Conservation (phyloP, 176 grass and related monocot genomes). For the Oryza glaberrima region DNA sequence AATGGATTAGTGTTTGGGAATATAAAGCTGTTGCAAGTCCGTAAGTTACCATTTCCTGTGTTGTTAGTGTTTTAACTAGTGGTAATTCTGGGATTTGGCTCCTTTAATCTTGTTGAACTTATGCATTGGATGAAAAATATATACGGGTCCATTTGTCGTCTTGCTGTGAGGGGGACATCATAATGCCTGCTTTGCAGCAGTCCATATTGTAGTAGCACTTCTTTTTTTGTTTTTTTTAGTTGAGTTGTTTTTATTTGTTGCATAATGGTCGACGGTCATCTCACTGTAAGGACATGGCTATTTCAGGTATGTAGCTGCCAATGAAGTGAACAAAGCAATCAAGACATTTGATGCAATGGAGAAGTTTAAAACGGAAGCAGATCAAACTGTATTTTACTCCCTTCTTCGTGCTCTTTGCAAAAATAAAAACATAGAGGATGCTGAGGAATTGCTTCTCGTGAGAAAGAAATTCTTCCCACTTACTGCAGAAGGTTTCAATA, state of each 20-base stretch:
- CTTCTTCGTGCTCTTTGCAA: slow-evolving; percentile 86
- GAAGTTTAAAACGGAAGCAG: slow-evolving; percentile 75
- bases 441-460: slow-evolving; percentile 77
- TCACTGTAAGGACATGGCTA: slow-evolving; percentile 19
- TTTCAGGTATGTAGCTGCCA: slow-evolving; percentile 84
- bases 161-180: not conserved
- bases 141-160: slow-evolving; percentile 17
- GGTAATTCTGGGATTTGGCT: slow-evolving; percentile 1
- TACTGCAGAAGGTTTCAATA: slow-evolving; percentile 79
- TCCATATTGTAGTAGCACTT: not conserved
- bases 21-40: not conserved
- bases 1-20: not conserved
- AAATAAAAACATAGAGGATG: slow-evolving; percentile 90
- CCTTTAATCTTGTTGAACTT: not conserved
- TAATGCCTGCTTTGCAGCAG: not conserved
- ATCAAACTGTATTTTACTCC: slow-evolving; percentile 67
- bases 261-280: not conserved
- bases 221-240: not conserved
- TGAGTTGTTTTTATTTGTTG: not conserved
- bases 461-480: slow-evolving; percentile 78
- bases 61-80: not conserved
- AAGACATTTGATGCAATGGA: slow-evolving; percentile 84
- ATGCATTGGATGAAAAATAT: not conserved
- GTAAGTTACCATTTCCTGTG: slow-evolving; percentile 9
- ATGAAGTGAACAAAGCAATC: slow-evolving; percentile 82